Evolutionary conservation across 2,329 filamentous ascomycete species (phyloP).

Genomic region (Dactylellina cionopaga): DNA sequence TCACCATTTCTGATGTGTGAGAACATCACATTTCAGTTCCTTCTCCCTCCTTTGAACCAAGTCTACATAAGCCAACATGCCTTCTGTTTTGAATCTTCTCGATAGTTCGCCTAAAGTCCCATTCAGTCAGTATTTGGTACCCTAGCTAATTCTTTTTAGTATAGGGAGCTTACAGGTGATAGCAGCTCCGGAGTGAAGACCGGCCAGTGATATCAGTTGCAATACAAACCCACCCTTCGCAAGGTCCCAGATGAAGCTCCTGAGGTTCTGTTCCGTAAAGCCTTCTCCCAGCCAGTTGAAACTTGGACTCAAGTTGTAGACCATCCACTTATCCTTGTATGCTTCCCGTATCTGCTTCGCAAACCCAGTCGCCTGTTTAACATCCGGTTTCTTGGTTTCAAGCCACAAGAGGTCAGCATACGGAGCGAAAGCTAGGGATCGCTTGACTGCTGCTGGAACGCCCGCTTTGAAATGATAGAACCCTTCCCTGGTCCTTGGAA

Average conservation of each 20-base stretch:
- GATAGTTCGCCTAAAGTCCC: conserved; percentile 73
- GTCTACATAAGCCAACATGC: conserved; percentile 98
- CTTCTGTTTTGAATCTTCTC: conserved; percentile 83
- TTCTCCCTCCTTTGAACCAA: conserved; percentile 89
- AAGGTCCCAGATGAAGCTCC: conserved; percentile 95
- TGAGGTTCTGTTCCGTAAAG: conserved; percentile 82
- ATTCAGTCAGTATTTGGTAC: neutral
- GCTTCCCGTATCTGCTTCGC: conserved; percentile 75
- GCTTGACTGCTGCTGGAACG: conserved; percentile 87
- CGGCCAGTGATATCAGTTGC: conserved; percentile 74
- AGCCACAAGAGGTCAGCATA: conserved; percentile 97
- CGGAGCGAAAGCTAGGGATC: conserved; percentile 87
- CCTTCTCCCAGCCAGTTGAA: conserved; percentile 99
- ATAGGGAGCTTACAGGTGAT: conserved; percentile 62
- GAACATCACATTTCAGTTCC: conserved; percentile 87
- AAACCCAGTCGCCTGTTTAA: conserved; percentile 78
- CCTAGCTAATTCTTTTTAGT: neutral
- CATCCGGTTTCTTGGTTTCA: conserved; percentile 89
- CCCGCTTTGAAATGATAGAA: conserved; percentile 91
- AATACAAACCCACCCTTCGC: conserved; percentile 83
- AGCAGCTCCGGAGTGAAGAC: conserved; percentile 73
- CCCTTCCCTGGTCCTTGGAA: conserved; percentile 90
- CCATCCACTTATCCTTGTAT: conserved; percentile 81
- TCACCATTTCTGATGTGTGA: conserved; percentile 89
- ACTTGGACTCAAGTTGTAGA: conserved; percentile 94